Evolutionary conservation across 768 basidiomycete genomes (phyloP), one percentile per base, ranked within the genome.

Genomic region (Rhodocollybia butyracea): DNA sequence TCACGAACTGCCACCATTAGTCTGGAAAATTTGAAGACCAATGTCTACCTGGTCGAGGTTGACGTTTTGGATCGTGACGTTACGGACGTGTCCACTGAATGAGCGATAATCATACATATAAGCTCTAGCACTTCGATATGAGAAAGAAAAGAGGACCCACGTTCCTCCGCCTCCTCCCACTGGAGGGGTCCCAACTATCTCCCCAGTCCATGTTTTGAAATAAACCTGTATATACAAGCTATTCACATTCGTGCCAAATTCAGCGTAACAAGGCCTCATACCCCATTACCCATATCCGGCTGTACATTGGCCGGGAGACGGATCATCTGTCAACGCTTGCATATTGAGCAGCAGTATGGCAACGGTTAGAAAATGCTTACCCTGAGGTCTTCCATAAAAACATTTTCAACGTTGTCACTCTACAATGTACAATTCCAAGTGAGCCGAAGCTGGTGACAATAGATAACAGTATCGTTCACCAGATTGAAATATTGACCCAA

Each of bases 191-290:
- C 83, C 81, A 56, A 80, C 74, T 11, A 78, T 72, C 2, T 74
- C 70, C 2, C 76, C 80, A 29, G 75, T 75, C 80, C 81, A 84
- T 1, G 79, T 75, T 65, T 84, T 83, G 65, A 82, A 76, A 65
- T 81, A 83, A 5, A 81, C 74, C 80, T 81, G 34, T 15, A 34
- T 43, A 51, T 27, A 50, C 32, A 21, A 38, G 27, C 27, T 48
- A 40, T 55, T 41, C 47, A 41, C 36, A 26, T 30, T 52, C 15
- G 13, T 3, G 56, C n/a, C 8, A 22, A 43, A 21, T 26, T 3
- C 11, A 29, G 31, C 5, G 26, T 7, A 21, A 17, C 38, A 12
- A 29, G 11, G 29, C 4, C 21, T 58, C 72, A 59, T 54, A 82
- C 80, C 24, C 80, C 83, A 51, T 73, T 76, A 1, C 63, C 69